Evolutionary conservation across 1,139 yeast genomes (phyloP).

Genomic region (Hyphopichia buzzinii): DNA sequence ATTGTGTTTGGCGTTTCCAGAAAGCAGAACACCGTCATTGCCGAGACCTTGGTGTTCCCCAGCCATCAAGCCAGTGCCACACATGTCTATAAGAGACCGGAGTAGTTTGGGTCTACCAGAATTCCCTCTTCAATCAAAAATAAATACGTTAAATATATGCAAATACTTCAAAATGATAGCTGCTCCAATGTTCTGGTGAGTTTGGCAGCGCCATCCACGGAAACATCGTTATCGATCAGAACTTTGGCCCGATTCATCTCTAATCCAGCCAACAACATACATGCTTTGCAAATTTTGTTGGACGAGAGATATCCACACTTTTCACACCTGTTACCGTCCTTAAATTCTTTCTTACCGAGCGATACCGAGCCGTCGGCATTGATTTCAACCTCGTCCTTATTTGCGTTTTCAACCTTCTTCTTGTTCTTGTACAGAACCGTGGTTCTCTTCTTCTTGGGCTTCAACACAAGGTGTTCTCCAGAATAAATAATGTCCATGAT

Average conservation of each 20-base stretch:
- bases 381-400: conserved; percentile 44
- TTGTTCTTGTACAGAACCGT: conserved; percentile 30
- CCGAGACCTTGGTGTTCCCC: conserved; percentile 50
- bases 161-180: conserved; percentile 59
- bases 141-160: neutral
- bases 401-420: conserved; percentile 14
- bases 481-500: conserved; percentile 92
- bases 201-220: conserved; percentile 67
- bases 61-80: conserved; percentile 60
- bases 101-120: no score
- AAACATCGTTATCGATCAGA: conserved; percentile 47
- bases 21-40: conserved; percentile 48
- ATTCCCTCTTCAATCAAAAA: neutral
- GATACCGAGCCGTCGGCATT: conserved; percentile 61
- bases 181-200: conserved; percentile 63
- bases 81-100: conserved; percentile 35
- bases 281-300: conserved; percentile 88
- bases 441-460: conserved; percentile 47
- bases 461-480: conserved; percentile 81
- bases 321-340: conserved; percentile 74
- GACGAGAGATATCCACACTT: conserved; percentile 91
- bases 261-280: conserved; percentile 81
- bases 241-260: conserved; percentile 72
- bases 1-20: conserved; percentile 50
- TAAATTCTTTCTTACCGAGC: conserved; percentile 29